Evolutionary conservation across 768 basidiomycete species (phyloP).

Genomic region (Zangia roseola): DNA sequence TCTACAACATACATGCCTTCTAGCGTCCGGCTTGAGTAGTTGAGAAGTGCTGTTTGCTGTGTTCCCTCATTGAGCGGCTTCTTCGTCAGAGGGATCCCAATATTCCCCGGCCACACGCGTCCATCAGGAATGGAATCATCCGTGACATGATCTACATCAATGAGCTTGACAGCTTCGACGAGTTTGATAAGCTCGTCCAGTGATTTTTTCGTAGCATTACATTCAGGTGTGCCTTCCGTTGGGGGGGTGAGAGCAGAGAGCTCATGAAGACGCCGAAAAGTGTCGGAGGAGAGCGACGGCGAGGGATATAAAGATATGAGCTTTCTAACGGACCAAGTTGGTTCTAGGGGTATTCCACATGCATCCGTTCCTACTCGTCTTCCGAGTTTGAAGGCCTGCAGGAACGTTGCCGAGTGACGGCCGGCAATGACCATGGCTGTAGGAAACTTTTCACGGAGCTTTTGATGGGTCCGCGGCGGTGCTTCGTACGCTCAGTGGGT

Average conservation of each 20-base stretch:
- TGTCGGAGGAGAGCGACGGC: slow-evolving; percentile 55
- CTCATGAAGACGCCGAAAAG: slow-evolving; percentile 63
- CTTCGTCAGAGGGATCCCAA: slow-evolving; percentile 31
- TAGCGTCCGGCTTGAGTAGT: slow-evolving; percentile 46
- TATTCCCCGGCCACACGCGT: slow-evolving; percentile 41
- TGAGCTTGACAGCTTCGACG: slow-evolving; percentile 79
- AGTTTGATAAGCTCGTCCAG: slow-evolving; percentile 71
- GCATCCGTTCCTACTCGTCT: slow-evolving; percentile 43
- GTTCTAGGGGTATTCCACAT: slow-evolving; percentile 59
- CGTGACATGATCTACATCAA: slow-evolving; percentile 38
- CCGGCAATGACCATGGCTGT: slow-evolving; percentile 6
- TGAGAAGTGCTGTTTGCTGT: slow-evolving; percentile 47
- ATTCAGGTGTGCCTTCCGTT: slow-evolving; percentile 51
- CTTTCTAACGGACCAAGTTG: slow-evolving; percentile 80
- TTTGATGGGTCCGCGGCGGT: too few relatives aligned
- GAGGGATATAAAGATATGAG: slow-evolving; percentile 76
- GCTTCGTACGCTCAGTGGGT: too few relatives aligned
- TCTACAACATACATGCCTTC: slow-evolving; percentile 65
- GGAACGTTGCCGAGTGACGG: too few relatives aligned
- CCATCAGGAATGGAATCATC: slow-evolving; percentile 36
- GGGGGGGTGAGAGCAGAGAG: slow-evolving; percentile 75
- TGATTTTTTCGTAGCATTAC: slow-evolving; percentile 50
- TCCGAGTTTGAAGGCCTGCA: background rate
- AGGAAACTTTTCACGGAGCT: background rate
- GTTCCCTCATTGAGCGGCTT: slow-evolving; percentile 23